Evolutionary conservation across 495 filamentous ascomycete genomes (phyloP).

Genomic region (Amniculicola lignicola): DNA sequence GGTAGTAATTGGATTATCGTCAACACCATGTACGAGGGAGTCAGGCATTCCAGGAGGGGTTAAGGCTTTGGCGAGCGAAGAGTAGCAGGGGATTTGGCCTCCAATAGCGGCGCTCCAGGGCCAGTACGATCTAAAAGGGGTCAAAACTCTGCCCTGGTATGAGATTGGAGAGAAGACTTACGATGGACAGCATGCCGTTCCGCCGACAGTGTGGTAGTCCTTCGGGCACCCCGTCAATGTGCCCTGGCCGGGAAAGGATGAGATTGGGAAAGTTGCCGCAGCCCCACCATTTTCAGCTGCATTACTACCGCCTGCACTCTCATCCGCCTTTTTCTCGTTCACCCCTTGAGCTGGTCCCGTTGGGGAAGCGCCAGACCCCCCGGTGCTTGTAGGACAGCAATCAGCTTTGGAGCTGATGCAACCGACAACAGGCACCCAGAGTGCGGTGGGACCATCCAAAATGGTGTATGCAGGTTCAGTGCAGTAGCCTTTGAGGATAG

Average conservation of each 20-base stretch:
- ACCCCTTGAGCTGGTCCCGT: background rate
- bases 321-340: background rate
- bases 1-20: no score
- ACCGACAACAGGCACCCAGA: conserved; percentile 18
- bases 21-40: conserved; percentile 1
- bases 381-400: conserved; percentile 12
- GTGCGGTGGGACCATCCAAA: conserved; percentile 16
- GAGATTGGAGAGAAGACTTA: background rate
- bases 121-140: conserved; percentile 2
- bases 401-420: conserved; percentile 16
- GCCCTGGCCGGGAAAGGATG: conserved; percentile 4
- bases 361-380: background rate
- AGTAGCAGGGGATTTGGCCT: conserved; percentile 22
- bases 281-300: background rate
- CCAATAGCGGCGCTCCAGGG: conserved; percentile 11
- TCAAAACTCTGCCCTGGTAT: background rate
- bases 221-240: conserved; percentile 13
- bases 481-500: conserved; percentile 19
- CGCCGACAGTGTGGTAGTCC: conserved; percentile 21
- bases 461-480: conserved; percentile 18
- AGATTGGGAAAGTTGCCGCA: conserved; percentile 1
- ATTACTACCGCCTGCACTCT: background rate
- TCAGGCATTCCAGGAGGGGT: conserved; percentile 10
- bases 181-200: conserved; percentile 23
- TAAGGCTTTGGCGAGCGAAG: background rate